Percentiles rank a stretch among this genome's conserved stretches.
Conservation (phyloP, 192 early-diverging fungal species). For the Backusella psychrophila region DNA sequence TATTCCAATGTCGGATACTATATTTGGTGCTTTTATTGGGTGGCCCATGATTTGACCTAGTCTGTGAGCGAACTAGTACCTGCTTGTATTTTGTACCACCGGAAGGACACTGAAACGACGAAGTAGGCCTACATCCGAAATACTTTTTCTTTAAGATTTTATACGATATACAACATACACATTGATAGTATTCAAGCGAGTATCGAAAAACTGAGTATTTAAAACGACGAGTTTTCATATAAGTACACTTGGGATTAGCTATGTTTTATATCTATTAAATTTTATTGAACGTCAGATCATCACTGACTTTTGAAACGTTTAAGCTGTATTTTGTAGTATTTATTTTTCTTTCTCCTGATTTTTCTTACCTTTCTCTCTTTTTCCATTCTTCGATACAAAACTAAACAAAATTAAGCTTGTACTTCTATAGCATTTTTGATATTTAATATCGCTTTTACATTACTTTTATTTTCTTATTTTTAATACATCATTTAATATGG, state of each 20-base stretch:
- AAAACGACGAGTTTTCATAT: neutral
- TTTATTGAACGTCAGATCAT: neutral
- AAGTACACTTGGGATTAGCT: neutral
- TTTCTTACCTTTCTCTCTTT: neutral
- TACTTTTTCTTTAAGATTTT: neutral
- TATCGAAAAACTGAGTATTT: neutral
- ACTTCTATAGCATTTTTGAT: neutral
- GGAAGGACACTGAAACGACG: neutral
- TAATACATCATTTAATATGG: conserved; percentile 52
- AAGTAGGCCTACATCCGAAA: neutral
- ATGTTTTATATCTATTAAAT: neutral
- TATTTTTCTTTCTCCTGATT: conserved; percentile 1
- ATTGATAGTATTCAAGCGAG: neutral
- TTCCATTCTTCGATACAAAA: conserved; percentile 6
- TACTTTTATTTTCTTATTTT: neutral
- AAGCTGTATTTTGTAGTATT: conserved; percentile 4
- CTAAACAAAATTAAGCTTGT: neutral
- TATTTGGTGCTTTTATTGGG: neutral
- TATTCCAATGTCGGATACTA: neutral
- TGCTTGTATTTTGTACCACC: neutral
- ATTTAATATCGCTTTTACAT: neutral
- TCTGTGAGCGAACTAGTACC: neutral
- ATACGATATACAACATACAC: neutral
- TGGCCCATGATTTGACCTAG: neutral
- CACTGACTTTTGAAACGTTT: conserved; percentile 1